Evolutionary conservation across 2,329 filamentous ascomycete genomes (phyloP), one percentile per base, ranked within the genome.

Genomic region (Lachnellula hyalina): DNA sequence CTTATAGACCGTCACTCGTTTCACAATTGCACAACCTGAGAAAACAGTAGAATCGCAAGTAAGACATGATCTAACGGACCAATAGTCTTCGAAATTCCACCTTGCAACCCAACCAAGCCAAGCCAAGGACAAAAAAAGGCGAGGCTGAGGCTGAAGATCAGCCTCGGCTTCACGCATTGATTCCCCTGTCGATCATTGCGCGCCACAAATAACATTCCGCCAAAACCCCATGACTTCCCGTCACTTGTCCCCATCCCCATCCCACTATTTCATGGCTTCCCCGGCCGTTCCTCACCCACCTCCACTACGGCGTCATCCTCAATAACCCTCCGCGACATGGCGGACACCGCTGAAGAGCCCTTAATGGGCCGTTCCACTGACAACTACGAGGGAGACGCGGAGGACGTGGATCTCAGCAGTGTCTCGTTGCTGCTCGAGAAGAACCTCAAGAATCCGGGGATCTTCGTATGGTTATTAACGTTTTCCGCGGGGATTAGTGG

Each of bases 401-500:
- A 61, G 11, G 60, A 65, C 19, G 54, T 57, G 6, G 60, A 63
- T 40, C 49, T 61, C 14, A 52, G 49, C 38, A 61, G 65, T 47
- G 62, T 65, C 1, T 63, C 62, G 9, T 53, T 65, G 5, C 54
- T 65, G 2, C 57, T 66, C 3, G 63, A 67, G 49, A 67, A 68
- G 63, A 67, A 65, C 44, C 48, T 66, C 5, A 53, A 47, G 35
- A 55, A 64, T 9, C 67, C 67, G 2, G 66, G 79, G 2, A 50
- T 75, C 19, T 85, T 84, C 59, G 75, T 87, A 34, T 81, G 84
- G 75, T 67, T 83, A 14, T 72, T 88, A 58, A 85, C 84, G 3
- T 71, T 85, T 49, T 81, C 83, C 11, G 85, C 85, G 11, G 83
- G 84, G 5, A 84, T 87, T 51, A 85, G 82, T 62, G 85, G 85